Conservation (phyloP, 345 rosid species). For the Combretum micranthum region DNA sequence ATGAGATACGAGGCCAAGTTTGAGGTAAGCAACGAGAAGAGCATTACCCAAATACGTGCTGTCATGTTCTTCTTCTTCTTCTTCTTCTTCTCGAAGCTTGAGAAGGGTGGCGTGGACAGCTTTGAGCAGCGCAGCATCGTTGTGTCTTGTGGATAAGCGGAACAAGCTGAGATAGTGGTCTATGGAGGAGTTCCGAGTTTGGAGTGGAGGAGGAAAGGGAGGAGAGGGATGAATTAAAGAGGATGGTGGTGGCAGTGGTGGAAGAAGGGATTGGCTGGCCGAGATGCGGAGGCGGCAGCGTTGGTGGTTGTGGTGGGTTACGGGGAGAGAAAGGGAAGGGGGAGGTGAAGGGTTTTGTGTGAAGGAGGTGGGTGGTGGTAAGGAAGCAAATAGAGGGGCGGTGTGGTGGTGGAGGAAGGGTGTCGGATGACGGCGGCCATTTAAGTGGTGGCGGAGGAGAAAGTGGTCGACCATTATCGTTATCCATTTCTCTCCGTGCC, state of each 20-base stretch:
- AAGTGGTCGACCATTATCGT: no score
- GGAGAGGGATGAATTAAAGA: slow-evolving; percentile 7
- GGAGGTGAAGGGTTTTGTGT: slow-evolving; percentile 18
- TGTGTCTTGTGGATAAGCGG: slow-evolving; percentile 38
- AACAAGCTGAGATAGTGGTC: slow-evolving; percentile 35
- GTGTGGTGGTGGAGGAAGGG: slow-evolving; percentile 8
- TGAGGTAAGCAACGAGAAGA: slow-evolving; percentile 53
- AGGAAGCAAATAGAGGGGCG: slow-evolving; percentile 16
- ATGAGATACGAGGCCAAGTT: slow-evolving; percentile 41
- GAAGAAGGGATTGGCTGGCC: slow-evolving; percentile 11
- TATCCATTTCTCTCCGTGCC: no score
- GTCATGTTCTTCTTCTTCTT: background rate
- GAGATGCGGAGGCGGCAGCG: slow-evolving; percentile 8
- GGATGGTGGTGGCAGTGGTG: slow-evolving; percentile 6
- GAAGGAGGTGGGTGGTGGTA: slow-evolving; percentile 17
- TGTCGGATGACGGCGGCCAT: slow-evolving; percentile 41
- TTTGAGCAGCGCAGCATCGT: slow-evolving; percentile 39
- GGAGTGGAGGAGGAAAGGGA: slow-evolving; percentile 14
- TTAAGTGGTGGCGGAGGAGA: slow-evolving; percentile 12
- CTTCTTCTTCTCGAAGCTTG: slow-evolving; percentile 43
- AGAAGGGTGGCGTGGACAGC: slow-evolving; percentile 56
- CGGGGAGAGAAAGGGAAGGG: slow-evolving; percentile 9
- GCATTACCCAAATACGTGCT: slow-evolving; percentile 36
- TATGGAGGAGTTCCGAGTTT: slow-evolving; percentile 2
- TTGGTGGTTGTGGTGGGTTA: slow-evolving; percentile 14